Conservation (phyloP, 177 flowering plant species). For the Vitis hybrid region DNA sequence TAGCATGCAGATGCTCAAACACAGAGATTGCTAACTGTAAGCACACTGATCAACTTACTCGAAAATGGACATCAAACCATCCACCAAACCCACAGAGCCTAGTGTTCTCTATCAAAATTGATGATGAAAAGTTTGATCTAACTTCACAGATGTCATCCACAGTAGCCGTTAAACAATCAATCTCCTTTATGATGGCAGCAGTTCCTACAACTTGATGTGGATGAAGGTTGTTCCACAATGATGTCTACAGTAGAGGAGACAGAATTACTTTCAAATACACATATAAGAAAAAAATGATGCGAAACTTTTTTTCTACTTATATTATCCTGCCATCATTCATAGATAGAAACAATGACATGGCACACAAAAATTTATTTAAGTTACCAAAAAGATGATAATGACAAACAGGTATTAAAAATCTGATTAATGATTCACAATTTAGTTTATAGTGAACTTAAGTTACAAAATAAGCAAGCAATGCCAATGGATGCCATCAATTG, state of each 20-base stretch:
- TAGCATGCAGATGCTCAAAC: not conserved
- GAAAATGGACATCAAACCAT: constrained; percentile 99
- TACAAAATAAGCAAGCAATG: not conserved
- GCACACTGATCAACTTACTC: constrained; percentile 44
- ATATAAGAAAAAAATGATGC: not conserved
- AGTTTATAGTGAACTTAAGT: constrained; percentile 1
- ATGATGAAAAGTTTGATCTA: constrained; percentile 47
- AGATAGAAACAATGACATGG: not conserved
- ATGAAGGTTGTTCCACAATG: constrained; percentile 92
- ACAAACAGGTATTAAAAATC: not conserved
- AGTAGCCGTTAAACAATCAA: constrained; percentile 78
- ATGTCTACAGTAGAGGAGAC: constrained; percentile 53
- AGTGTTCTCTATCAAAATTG: constrained; percentile 44
- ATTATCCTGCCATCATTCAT: too few relatives aligned
- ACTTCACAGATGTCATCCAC: constrained; percentile 62
- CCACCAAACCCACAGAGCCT: constrained; percentile 86
- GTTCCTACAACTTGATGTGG: constrained; percentile 91
- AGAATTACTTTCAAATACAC: not conserved
- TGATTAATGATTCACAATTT: not conserved
- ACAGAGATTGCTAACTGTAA: too few relatives aligned
- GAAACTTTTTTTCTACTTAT: not conserved
- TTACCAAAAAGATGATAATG: not conserved
- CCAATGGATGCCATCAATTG: not conserved
- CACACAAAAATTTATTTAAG: not conserved
- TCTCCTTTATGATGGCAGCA: constrained; percentile 74